Conservation (phyloP, 495 filamentous ascomycete species). For the Penicillium samsonianum region DNA sequence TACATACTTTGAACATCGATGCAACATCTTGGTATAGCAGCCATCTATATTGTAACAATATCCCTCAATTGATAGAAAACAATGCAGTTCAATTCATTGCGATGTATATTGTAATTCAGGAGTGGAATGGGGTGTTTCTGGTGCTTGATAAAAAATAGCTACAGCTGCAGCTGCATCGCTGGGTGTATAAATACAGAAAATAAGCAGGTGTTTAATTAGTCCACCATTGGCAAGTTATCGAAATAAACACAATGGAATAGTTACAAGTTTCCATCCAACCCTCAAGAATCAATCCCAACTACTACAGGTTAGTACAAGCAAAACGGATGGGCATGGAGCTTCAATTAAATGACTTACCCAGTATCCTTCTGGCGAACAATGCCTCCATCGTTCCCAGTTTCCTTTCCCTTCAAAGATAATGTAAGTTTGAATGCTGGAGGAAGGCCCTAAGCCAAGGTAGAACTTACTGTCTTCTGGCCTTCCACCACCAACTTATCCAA, state of each 20-base stretch:
- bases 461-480: conserved; percentile 64
- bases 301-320: conserved; percentile 13
- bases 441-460: neutral
- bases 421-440: conserved; percentile 3
- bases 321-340: neutral
- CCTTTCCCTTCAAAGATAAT: conserved; percentile 61
- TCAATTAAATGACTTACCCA: conserved; percentile 57
- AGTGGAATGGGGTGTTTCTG: conserved; percentile 15
- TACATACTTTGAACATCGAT: neutral
- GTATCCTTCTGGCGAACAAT: conserved; percentile 80
- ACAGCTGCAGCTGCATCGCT: conserved; percentile 14
- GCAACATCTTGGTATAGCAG: neutral
- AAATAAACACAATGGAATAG: conserved; percentile 17
- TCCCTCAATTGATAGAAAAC: neutral
- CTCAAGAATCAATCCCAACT: conserved; percentile 50
- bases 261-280: conserved; percentile 5
- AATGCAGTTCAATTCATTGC: conserved; percentile 1
- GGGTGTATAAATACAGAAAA: conserved; percentile 33
- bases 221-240: conserved; percentile 7
- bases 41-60: neutral
- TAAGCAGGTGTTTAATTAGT: conserved; percentile 12
- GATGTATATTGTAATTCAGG: neutral
- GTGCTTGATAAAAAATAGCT: conserved; percentile 16
- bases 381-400: conserved; percentile 66
- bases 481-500: conserved; percentile 91